phyloP scores from a whole-genome alignment of 441 rosid genomes.

The Theobroma grandiflorum region DNA sequence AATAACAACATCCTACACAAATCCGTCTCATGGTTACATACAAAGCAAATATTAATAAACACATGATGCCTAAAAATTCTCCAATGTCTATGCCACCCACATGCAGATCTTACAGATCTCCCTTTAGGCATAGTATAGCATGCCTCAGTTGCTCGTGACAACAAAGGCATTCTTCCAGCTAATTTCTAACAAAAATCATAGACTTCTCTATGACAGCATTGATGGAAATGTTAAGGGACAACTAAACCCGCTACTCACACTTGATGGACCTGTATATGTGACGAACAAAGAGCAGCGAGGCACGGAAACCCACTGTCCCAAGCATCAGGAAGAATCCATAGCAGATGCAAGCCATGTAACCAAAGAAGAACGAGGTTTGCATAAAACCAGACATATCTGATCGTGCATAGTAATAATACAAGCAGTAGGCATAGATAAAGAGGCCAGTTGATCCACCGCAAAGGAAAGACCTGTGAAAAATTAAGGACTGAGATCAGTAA shows the following conservation, averaged over 20 bases:
- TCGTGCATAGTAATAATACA: conserved; percentile 64
- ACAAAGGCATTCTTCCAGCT: conserved; percentile 23
- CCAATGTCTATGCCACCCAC: background rate
- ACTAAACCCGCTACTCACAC: conserved; percentile 49
- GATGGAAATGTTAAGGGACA: conserved; percentile 25
- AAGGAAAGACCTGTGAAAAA: conserved; percentile 52
- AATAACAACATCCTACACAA: conserved; percentile 20
- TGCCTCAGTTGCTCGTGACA: background rate
- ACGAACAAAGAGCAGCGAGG: conserved; percentile 60
- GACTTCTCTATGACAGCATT: conserved; percentile 12
- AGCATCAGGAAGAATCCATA: conserved; percentile 78
- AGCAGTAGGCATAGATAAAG: conserved; percentile 64
- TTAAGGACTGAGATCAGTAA: background rate
- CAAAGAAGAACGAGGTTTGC: conserved; percentile 73
- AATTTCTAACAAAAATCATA: conserved; percentile 40
- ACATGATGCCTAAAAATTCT: conserved; percentile 4
- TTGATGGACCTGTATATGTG: conserved; percentile 69
- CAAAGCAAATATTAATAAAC: conserved; percentile 21
- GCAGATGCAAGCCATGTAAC: conserved; percentile 74
- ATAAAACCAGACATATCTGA: conserved; percentile 73
- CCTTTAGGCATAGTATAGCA: background rate
- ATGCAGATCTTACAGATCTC: background rate
- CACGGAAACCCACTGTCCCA: conserved; percentile 65
- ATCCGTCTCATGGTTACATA: conserved; percentile 4
- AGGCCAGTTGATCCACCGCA: conserved; percentile 68